Base-by-base conservation (phyloP, 371 early-diverging fungal genomes). In the Syncephalastrum racemosum region DNA sequence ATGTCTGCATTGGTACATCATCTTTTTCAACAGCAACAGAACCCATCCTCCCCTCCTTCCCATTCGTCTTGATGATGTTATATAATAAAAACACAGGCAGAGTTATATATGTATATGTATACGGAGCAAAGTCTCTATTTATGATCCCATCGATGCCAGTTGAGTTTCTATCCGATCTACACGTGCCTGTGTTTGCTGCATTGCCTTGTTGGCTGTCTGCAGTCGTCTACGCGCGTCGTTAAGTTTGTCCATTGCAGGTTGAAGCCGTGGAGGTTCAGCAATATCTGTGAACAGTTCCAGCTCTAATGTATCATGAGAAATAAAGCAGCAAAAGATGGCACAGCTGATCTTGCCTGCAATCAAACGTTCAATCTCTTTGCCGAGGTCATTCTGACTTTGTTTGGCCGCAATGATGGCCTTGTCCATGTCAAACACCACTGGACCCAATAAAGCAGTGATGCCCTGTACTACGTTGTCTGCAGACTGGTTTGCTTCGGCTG, bases 281-380 rank as follows among this genome's bases (percentile, higher is more conserved):
- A 79, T 79, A 13, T 70, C 74, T 51, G 72, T 60, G 46, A 81
- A 84, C 13, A 75, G 55, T 23, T 82, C 81, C 2, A 84, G 60
- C 31, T 79, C 79, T 79, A 10, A 10, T 8, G 10, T 31, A 59
- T 36, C 7, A 40, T 23, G 10, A 56, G 19, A 24, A 13, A 39
- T 0, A 12, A 15, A 25, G 6, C 39, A 16, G 27, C 18, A 46
- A 41, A 39, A n/a, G n/a, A 23, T n/a, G n/a, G 10, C 19, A 31
- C 20, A 7, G n/a, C 16, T 42, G 27, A 43, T 31, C 22, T 41
- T 74, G 80, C 84, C 84, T 56, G 82, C 74, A 51, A 78, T 63
- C 16, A 84, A 50, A 8, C 80, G 74, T 43, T 82, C 84, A 58
- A 84, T 81, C 59, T 84, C 84, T 54, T 81, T 76, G 22, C 78